These are phyloP conservation scores for Epichloe elymi DNA, from an alignment of 2,329 filamentous ascomycete genomes.

Conservation along the genomic window DNA sequence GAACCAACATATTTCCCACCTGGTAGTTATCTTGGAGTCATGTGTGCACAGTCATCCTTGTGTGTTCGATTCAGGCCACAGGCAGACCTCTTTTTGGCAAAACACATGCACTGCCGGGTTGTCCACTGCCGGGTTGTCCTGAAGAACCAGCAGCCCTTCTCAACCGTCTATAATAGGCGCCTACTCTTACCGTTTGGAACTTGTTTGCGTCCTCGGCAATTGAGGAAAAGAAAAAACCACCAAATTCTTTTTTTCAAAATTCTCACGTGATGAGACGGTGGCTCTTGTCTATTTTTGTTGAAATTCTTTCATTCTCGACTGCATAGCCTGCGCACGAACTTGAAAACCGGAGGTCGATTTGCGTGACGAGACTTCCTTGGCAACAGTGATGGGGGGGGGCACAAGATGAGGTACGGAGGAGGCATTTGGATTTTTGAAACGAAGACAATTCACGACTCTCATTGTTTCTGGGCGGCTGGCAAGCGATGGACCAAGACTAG, in stretches of 20 bases:
- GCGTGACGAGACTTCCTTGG: neutral
- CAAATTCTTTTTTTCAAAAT: neutral
- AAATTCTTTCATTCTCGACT: neutral
- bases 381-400: neutral
- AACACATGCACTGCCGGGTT: too few relatives aligned
- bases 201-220: too few relatives aligned
- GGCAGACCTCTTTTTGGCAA: too few relatives aligned
- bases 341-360: neutral
- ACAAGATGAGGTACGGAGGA: neutral
- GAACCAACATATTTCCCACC: neutral
- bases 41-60: too few relatives aligned
- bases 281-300: neutral
- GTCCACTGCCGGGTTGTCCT: too few relatives aligned
- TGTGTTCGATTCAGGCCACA: too few relatives aligned
- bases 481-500: neutral
- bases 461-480: neutral
- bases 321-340: slow-evolving; percentile 3
- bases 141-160: too few relatives aligned
- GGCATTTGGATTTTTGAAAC: neutral
- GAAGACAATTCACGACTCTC: neutral
- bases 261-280: neutral
- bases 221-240: too few relatives aligned
- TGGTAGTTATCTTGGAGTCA: too few relatives aligned
- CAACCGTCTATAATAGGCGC: too few relatives aligned
- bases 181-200: too few relatives aligned